Evolutionary conservation across 176 grass and related monocot species (phyloP), one percentile per base, ranked within the genome.

Genomic region (Bonia amplexicaulis): DNA sequence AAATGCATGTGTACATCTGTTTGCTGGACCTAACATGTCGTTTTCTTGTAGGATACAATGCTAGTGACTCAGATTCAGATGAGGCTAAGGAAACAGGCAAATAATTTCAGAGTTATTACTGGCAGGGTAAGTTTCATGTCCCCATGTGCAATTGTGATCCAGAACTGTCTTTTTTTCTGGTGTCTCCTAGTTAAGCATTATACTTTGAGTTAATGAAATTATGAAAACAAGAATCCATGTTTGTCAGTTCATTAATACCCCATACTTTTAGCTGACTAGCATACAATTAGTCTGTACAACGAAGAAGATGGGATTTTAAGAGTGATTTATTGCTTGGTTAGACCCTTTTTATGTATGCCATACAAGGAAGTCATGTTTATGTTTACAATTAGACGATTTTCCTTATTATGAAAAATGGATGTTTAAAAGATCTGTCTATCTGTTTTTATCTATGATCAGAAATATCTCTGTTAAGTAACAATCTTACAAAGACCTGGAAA

Each of bases 31-130:
- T 91, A 70, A 69, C 39, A 86, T 48, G 13, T 35, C 19, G 12
- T 75, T 84, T 39, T 85, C 64, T 76, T 82, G 53, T 75, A 99
- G 96, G 93, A 37, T 99, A 96, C 59, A 99, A 94, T 92, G 93
- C 93, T 79, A 96, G 96, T 82, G 96, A 99, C 78, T 99, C 96
- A 48, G 93, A 92, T 84, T 88, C 93, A 57, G 96, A 94, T 80
- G 87, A 91, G 81, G 84, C 79, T 48, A 91, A 87, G 69, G 87
- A 85, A 78, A 81, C 75, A 65, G 25, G 51, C 64, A 95, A 95
- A 85, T 93, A 90, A 79, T 87, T 44, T 81, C 12, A 35, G 23
- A 61, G 41, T 31, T 75, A 77, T 74, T 57, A 29, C 47, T 70
- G 80, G 9, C 20, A 45, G 51, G 85, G 89, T 91, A 74, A 76